A percentile compares a stretch with the other conserved stretches of the same genome.
These are phyloP conservation scores for Plasmodium coatneyi DNA, from an alignment of 169 alveolate genomes.

Conservation along the genomic window DNA sequence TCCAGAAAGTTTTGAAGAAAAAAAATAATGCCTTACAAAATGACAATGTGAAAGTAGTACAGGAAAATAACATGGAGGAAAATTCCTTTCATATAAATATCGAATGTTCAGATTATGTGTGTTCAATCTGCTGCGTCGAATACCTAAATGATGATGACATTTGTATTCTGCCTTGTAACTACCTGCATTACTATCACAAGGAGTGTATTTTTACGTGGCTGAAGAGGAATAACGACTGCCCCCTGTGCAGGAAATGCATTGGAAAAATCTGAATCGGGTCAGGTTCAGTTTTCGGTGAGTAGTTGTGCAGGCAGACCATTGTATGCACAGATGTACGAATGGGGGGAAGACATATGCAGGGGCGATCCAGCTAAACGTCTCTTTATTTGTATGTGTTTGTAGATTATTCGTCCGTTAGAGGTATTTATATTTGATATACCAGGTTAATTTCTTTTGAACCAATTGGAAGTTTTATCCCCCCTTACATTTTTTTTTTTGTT, in stretches of 20 bases:
- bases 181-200: slow-evolving; percentile 82
- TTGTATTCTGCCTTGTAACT: slow-evolving; percentile 84
- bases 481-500: slow-evolving; percentile 12
- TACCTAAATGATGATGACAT: slow-evolving; percentile 77
- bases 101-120: slow-evolving; percentile 34
- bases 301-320: neutral
- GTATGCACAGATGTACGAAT: neutral
- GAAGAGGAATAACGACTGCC: slow-evolving; percentile 82
- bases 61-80: slow-evolving; percentile 3
- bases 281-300: neutral
- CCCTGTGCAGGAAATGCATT: slow-evolving; percentile 81
- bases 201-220: slow-evolving; percentile 85
- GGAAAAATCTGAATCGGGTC: slow-evolving; percentile 22
- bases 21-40: slow-evolving; percentile 28
- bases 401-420: neutral
- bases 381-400: neutral
- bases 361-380: neutral
- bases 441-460: neutral
- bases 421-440: neutral
- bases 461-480: neutral
- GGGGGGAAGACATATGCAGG: neutral
- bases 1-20: slow-evolving; percentile 47
- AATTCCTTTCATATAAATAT: slow-evolving; percentile 47
- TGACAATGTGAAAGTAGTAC: neutral
- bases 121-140: slow-evolving; percentile 59